A percentile compares a stretch with the other conserved stretches of the same genome.
phyloP scores from a whole-genome alignment of 495 filamentous ascomycete species.

The Neurospora sp. region DNA sequence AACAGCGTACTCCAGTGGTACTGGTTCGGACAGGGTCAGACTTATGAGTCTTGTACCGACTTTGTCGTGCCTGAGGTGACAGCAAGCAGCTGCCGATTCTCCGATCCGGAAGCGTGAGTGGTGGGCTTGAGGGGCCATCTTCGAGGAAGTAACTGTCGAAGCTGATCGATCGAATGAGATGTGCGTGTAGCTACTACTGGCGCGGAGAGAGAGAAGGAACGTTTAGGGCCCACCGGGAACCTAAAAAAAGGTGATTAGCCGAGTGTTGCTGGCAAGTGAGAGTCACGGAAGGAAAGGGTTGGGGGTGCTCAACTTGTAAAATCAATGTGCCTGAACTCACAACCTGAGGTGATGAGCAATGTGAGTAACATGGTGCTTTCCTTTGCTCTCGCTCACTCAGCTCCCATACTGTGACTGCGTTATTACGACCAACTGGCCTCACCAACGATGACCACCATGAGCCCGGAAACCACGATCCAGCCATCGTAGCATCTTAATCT shows the following conservation, averaged over 20 bases:
- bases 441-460: too few relatives aligned
- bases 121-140: background rate
- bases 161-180: background rate
- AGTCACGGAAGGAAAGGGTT: too few relatives aligned
- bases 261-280: too few relatives aligned
- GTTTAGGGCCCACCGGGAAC: background rate
- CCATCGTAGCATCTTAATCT: too few relatives aligned
- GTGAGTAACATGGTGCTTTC: too few relatives aligned
- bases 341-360: too few relatives aligned
- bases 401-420: too few relatives aligned
- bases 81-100: background rate
- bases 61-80: constrained; percentile 39
- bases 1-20: constrained; percentile 54
- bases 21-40: constrained; percentile 55
- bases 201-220: background rate
- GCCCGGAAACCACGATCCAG: too few relatives aligned
- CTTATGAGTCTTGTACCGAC: constrained; percentile 65
- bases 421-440: too few relatives aligned
- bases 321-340: too few relatives aligned
- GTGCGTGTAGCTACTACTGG: background rate
- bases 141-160: background rate
- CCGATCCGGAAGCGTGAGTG: background rate
- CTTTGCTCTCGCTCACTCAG: too few relatives aligned
- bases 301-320: too few relatives aligned
- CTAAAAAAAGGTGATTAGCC: background rate